Percentiles rank a stretch among this genome's conserved stretches.
Conservation (phyloP, 257 asterid species). For the Perilla frutescens region DNA sequence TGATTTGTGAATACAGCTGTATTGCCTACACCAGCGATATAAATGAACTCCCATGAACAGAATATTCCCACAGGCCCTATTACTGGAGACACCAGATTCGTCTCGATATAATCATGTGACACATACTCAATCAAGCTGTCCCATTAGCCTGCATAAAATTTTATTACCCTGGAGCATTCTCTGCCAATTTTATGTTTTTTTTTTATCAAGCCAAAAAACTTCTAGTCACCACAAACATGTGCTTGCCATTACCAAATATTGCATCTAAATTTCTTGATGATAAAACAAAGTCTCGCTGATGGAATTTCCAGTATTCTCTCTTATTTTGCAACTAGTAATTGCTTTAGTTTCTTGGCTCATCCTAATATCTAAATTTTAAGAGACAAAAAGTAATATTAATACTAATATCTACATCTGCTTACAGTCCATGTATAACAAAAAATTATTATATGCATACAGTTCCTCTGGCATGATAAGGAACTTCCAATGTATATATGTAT, state of each 20-base stretch:
- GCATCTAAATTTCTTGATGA: constrained; percentile 1
- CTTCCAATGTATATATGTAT: background rate
- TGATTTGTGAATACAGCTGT: background rate
- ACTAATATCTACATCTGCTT: background rate
- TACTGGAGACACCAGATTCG: background rate
- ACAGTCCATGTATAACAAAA: background rate
- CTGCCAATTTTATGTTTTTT: background rate
- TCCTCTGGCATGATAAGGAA: background rate
- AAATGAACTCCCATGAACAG: background rate
- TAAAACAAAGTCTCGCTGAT: background rate
- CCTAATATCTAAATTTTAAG: background rate
- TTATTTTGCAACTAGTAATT: constrained; percentile 6
- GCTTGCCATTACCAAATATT: background rate
- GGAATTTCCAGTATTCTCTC: background rate
- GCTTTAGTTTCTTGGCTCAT: background rate
- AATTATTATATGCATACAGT: background rate
- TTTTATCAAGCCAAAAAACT: constrained; percentile 15
- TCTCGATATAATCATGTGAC: background rate
- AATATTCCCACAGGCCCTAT: background rate
- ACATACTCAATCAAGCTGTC: constrained; percentile 1
- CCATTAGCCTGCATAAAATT: constrained; percentile 4
- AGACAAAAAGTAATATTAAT: background rate
- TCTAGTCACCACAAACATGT: constrained; percentile 8
- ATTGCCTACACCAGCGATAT: background rate
- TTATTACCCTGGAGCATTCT: background rate